Base-by-base conservation (phyloP, 495 filamentous ascomycete genomes). In the Wilcoxina mikolae region DNA sequence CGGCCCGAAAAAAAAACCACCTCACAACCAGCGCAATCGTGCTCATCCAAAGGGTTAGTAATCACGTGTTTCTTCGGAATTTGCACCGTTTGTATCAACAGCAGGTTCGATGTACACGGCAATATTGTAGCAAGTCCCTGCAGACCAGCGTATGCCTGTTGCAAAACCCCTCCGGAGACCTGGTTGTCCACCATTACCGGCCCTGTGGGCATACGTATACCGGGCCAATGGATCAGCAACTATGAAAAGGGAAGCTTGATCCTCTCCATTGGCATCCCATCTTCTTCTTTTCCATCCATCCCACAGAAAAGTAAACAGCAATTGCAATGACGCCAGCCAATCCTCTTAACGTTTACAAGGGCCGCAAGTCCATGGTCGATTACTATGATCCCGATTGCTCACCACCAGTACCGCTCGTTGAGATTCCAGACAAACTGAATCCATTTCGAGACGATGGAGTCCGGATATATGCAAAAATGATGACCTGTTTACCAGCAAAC, bases 381-480 rank as follows among this genome's bases (percentile, higher is more conserved):
- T 81, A 77, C 66, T 79, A 78, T 53, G 67, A 80, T 57, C 78
- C 78, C 0, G 76, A 80, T 48, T 67, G 62, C 9, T 67, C 71
- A 43, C 78, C 78, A 22, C 75, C 75, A 2, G 54, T 81, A 20
- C 78, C 78, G 7, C 68, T 81, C 7, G 77, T 81, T 15, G 78
- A 81, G 65, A 65, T 81, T 3, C 78, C 78, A 4, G 67, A 68
- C 29, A 60, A 69, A 38, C 62, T 81, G 54, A 81, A 81, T 54
- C 77, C 78, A 9, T 75, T 72, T 46, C 64, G 70, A 25, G 27
- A 70, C 24, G 76, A 81, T 74, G 75, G 74, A 3, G 75, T 81
- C 10, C 71, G 76, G 17, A 78, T 81, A 48, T 81, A 77, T 58
- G 77, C 77, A 12, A 81, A 81, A 67, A 74, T 81, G 75, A 72